These are phyloP conservation scores for Crepidotus variabilis DNA, from an alignment of 768 basidiomycete genomes.

Conservation along the genomic window DNA sequence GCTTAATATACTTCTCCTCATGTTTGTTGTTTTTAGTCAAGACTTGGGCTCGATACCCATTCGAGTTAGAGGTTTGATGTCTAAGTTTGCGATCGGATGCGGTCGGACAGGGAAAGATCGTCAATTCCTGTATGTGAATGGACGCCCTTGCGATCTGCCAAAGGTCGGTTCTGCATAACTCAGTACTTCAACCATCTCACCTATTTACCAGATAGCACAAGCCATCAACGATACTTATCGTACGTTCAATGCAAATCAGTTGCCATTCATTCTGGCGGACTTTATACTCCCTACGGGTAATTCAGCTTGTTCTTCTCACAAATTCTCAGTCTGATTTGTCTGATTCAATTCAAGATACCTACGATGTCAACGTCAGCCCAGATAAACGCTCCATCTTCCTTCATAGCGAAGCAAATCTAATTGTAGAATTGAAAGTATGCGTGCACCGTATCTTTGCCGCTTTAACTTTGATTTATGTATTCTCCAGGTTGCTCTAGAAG, in stretches of 20 bases:
- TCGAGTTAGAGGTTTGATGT: conserved; percentile 73
- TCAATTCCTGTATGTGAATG: conserved; percentile 93
- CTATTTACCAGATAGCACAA: conserved; percentile 65
- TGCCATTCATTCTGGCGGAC: conserved; percentile 81
- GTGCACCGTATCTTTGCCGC: neutral
- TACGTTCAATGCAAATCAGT: conserved; percentile 67
- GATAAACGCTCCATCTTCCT: conserved; percentile 96
- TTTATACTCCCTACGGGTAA: conserved; percentile 77
- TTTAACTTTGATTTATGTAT: neutral
- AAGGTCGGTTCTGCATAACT: conserved; percentile 44
- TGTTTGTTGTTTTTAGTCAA: conserved; percentile 8
- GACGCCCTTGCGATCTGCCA: conserved; percentile 75
- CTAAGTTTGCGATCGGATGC: conserved; percentile 71
- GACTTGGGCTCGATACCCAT: conserved; percentile 36
- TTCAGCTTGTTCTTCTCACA: conserved; percentile 16
- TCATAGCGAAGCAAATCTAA: conserved; percentile 79
- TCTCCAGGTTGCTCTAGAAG: conserved; percentile 62
- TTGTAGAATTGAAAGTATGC: conserved; percentile 72
- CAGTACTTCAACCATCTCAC: neutral
- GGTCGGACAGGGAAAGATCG: conserved; percentile 80
- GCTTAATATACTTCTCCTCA: neutral
- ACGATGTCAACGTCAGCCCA: conserved; percentile 93
- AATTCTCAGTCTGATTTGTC: neutral
- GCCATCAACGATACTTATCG: conserved; percentile 92
- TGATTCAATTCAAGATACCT: conserved; percentile 46